These are phyloP conservation scores for Diaporthe sp. DNA, from an alignment of 2,329 filamentous ascomycete species.

Conservation along the genomic window DNA sequence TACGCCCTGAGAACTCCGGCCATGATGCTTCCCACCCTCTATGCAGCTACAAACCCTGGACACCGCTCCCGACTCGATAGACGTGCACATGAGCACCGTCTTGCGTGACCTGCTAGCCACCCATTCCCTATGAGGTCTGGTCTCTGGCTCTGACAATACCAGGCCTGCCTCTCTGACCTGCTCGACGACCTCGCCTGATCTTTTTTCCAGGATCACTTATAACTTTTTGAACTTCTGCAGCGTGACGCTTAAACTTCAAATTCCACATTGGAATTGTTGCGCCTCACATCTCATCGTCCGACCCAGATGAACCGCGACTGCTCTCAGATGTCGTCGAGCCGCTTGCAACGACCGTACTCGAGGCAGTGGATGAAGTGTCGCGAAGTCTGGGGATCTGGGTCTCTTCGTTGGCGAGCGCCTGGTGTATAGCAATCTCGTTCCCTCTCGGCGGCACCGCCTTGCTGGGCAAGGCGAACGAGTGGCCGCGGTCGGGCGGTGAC, in stretches of 20 bases:
- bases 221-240: background rate
- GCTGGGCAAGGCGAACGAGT: background rate
- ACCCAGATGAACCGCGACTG: constrained; percentile 4
- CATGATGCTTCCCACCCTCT: background rate
- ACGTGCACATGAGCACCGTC: background rate
- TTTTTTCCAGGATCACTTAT: background rate
- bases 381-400: background rate
- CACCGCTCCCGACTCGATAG: background rate
- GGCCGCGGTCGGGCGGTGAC: background rate
- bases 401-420: constrained; percentile 29
- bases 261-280: background rate
- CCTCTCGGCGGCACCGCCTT: constrained; percentile 5
- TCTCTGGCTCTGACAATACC: background rate
- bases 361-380: background rate
- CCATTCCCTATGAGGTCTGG: too few relatives aligned
- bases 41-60: background rate
- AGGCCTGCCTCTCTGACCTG: too few relatives aligned
- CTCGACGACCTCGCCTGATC: background rate
- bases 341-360: constrained; percentile 7
- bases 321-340: constrained; percentile 19
- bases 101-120: background rate
- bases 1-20: constrained; percentile 2
- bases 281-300: background rate
- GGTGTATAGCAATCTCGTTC: constrained; percentile 19
- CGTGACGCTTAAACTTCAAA: background rate